Evolutionary conservation across 805 yeast species (phyloP), one percentile per base, ranked within the genome.

Genomic region (Saturnispora besseyi): DNA sequence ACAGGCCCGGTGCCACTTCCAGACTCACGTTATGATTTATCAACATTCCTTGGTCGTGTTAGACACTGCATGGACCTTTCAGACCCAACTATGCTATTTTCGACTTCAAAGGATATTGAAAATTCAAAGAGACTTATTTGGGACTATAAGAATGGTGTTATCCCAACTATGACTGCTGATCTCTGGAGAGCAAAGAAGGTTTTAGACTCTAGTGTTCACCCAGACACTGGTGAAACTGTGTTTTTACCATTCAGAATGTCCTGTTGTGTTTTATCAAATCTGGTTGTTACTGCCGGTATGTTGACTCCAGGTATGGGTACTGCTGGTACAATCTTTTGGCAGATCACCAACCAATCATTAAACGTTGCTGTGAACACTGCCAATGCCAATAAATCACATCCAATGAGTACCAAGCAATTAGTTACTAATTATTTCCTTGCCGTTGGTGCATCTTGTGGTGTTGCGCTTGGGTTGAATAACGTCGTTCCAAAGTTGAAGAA

Each of bases 221-320:
- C 99, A 46, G 99, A 93, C 64, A 91, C 95, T 5, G 96, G 97
- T 1, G 93, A 88, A 59, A 85, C 95, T 1, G 96, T 93, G 11
- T 63, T 87, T 29, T 72, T 93, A 49, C 99, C 99, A 3, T 93
- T 93, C 69, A 78, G 99, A 68, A 93, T 93, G 99, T 88, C 96
- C 24, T 84, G 91, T 31, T 88, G 93, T 70, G 99, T 93, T 15
- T 71, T 93, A 48, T 87, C 96, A 10, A 93, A 93, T 66, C 70
- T 93, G 67, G 91, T 91, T 22, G 98, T 93, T 45, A 91, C 98
- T 5, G 91, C 85, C 3, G 99, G 99, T 56, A 93, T 93, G 99
- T 76, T 93, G 56, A 91, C 97, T 1, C 99, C 99, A 7, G 85
- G 86, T 50, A 67, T 93, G 62, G 95, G 96, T 9, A 81, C 89